Evolutionary conservation across 1,284 basidiomycete genomes (phyloP).

Genomic region (Malassezia globosa): DNA sequence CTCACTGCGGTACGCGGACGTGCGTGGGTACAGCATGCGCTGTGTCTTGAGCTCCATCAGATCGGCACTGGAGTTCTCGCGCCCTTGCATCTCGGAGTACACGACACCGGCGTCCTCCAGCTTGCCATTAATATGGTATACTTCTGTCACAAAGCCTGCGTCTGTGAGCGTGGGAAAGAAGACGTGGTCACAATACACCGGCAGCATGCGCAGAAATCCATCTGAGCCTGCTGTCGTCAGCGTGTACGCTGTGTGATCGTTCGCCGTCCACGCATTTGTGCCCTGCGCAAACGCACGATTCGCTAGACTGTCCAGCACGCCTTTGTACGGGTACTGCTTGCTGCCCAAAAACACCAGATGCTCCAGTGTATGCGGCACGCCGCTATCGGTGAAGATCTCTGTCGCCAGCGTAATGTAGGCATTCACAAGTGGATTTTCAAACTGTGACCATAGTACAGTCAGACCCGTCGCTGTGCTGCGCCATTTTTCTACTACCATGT

Average conservation of each 20-base stretch:
- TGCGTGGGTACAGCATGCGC: conserved; percentile 64
- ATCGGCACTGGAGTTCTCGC: conserved; percentile 82
- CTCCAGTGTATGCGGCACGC: conserved; percentile 43
- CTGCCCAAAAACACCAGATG: conserved; percentile 45
- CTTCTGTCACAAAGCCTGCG: conserved; percentile 79
- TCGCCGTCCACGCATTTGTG: conserved; percentile 60
- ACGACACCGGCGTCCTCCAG: conserved; percentile 93
- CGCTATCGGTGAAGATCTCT: conserved; percentile 60
- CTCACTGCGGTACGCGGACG: conserved; percentile 86
- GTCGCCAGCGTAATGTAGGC: conserved; percentile 85
- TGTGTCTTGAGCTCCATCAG: conserved; percentile 62
- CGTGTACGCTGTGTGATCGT: conserved; percentile 64
- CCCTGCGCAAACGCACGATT: conserved; percentile 82
- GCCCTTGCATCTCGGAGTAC: conserved; percentile 75
- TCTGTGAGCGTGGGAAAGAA: conserved; percentile 89
- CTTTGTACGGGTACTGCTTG: conserved; percentile 70
- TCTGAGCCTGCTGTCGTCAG: conserved; percentile 93
- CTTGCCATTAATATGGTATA: conserved; percentile 67
- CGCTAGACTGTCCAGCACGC: conserved; percentile 90
- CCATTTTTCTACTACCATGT: conserved; percentile 72
- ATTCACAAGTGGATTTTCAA: conserved; percentile 71
- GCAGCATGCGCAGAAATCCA: conserved; percentile 85
- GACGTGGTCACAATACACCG: conserved; percentile 93
- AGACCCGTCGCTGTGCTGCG: conserved; percentile 65
- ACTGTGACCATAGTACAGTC: conserved; percentile 52